These are phyloP conservation scores for Aspergillus indologenus DNA, from an alignment of 495 filamentous ascomycete species.

Conservation along the genomic window DNA sequence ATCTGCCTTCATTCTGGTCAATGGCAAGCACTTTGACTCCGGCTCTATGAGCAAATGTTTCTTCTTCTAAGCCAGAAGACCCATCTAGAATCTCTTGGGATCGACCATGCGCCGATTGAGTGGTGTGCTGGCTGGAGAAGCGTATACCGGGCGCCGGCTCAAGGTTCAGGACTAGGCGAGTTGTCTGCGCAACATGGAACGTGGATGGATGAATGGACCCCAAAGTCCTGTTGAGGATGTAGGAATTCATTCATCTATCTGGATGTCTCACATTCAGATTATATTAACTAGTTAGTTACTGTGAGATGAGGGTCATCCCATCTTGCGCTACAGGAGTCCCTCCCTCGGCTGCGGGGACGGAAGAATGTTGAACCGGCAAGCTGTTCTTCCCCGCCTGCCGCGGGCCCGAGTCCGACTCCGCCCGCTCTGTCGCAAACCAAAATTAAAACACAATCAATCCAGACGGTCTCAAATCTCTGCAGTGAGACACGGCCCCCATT, in stretches of 20 bases:
- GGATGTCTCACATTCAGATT: too few species aligned
- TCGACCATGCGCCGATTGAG: neutral
- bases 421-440: neutral
- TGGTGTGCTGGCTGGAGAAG: conserved; percentile 45
- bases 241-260: conserved; percentile 80
- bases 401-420: too few species aligned
- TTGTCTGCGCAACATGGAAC: conserved; percentile 61
- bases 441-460: neutral
- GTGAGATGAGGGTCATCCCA: neutral
- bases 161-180: conserved; percentile 57
- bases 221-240: conserved; percentile 67
- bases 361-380: conserved; percentile 6
- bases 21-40: conserved; percentile 74
- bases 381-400: neutral
- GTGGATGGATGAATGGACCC: conserved; percentile 59
- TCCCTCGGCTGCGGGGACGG: neutral
- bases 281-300: too few species aligned
- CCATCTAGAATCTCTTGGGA: conserved; percentile 3
- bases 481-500: too few species aligned
- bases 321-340: neutral
- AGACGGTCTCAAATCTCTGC: neutral
- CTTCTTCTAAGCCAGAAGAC: conserved; percentile 23
- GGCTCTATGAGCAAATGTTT: conserved; percentile 62
- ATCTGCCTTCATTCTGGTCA: conserved; percentile 72
- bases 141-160: conserved; percentile 59